Base-by-base conservation (phyloP, 2,329 filamentous ascomycete genomes). In the Davidsoniella eucalypti region DNA sequence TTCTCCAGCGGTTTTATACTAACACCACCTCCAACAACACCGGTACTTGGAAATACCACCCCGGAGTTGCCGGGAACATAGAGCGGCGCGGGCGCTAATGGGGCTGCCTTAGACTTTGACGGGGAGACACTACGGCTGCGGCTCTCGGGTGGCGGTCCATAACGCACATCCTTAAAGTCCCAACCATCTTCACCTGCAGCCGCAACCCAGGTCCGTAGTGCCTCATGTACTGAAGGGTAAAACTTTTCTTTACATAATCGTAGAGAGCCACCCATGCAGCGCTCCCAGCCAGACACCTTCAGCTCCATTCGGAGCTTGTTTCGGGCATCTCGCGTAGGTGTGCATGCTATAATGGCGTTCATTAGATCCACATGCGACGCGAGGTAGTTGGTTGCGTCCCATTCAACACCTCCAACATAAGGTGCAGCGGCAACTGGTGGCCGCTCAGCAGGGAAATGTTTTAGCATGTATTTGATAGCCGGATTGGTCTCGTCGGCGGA, bases 231-330 rank as follows among this genome's bases (percentile, higher is more conserved):
- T 45, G 84, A 80, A 2, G 84, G 84, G 62, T 98, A 96, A 63
- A 96, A 94, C 63, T 96, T 96, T 65, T 95, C 88, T 63, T 96
- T 98, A 70, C 90, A 96, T 14, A 90, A 82, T 4, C 92, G 79
- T 55, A 96, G 69, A 52, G 80, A 90, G 18, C 76, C 76, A 14
- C 87, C 87, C 73, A 96, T 84, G 57, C 84, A 80, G 57, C 87
- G 87, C 64, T 98, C 92, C 70, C 87, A 94, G 6, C 92, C 90
- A 0, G 84, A 93, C 54, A 88, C 78, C 49, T 78, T 77, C 48
- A 96, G 71, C 52, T 90, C 79, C 16, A 72, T 70, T n/a, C 92
- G 82, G 9, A 96, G 73, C 0, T 67, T 62, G 64, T 94, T 95
- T 53, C 92, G 84, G 52, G 84, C 80, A 21, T 73, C 65, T 2